These are phyloP conservation scores for Colletotrichum costaricense DNA, from an alignment of 2,329 filamentous ascomycete species.

Conservation along the genomic window DNA sequence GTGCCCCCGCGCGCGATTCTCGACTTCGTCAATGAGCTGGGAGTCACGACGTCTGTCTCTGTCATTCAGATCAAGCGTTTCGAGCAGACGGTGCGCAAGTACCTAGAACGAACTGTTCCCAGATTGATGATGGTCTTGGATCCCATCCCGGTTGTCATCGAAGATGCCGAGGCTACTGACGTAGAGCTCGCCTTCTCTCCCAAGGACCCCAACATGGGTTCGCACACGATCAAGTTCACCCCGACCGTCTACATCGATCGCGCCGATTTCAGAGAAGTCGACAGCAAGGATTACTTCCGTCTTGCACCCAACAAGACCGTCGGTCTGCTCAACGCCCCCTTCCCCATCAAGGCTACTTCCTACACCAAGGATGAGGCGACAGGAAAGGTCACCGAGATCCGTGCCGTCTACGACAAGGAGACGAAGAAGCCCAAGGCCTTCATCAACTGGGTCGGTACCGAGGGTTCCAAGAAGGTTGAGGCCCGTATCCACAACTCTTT, in stretches of 20 bases:
- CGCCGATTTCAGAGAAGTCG: constrained; percentile 81
- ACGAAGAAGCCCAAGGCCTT: constrained; percentile 81
- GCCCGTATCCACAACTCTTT: constrained; percentile 84
- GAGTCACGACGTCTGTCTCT: constrained; percentile 84
- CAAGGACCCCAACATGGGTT: constrained; percentile 78
- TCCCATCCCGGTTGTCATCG: constrained; percentile 84
- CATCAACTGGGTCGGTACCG: constrained; percentile 87
- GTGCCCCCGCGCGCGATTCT: constrained; percentile 90
- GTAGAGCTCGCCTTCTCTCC: constrained; percentile 81
- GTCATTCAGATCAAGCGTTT: constrained; percentile 86
- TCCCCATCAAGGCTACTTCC: constrained; percentile 76
- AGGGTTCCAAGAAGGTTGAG: constrained; percentile 75
- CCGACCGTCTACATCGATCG: constrained; percentile 87
- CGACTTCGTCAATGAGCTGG: constrained; percentile 90
- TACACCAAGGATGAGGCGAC: constrained; percentile 75
- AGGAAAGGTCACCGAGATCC: constrained; percentile 74
- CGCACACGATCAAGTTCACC: constrained; percentile 73
- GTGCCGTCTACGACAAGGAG: constrained; percentile 74
- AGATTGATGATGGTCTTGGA: constrained; percentile 91
- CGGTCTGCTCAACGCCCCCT: constrained; percentile 78
- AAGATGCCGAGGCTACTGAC: constrained; percentile 77
- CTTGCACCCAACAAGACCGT: constrained; percentile 82
- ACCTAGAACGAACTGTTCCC: constrained; percentile 89
- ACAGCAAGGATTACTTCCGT: constrained; percentile 82
- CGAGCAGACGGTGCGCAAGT: constrained; percentile 85